Conservation (phyloP, 768 basidiomycete species). For the Paxillus involutus region DNA sequence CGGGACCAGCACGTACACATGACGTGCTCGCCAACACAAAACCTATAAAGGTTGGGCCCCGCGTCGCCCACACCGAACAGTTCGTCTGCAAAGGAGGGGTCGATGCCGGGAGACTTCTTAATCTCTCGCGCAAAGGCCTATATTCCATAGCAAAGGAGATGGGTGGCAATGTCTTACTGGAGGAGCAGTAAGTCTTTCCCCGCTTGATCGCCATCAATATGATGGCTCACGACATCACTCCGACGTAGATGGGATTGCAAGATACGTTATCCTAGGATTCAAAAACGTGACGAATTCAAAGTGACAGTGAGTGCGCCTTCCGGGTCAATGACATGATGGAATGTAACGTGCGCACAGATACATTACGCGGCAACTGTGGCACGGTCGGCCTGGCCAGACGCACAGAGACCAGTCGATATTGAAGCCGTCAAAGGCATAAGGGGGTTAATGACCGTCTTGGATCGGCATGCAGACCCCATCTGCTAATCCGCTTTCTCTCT, state of each 20-base stretch:
- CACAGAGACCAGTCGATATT: constrained; percentile 36
- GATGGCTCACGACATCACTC: constrained; percentile 13
- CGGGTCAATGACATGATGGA: constrained; percentile 8
- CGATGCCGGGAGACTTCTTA: constrained; percentile 33
- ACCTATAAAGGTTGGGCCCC: constrained; percentile 30
- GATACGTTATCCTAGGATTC: constrained; percentile 31
- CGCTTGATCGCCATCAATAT: constrained; percentile 14
- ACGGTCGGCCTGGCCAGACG: constrained; percentile 34
- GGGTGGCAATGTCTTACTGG: constrained; percentile 38
- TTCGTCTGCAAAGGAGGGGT: constrained; percentile 38
- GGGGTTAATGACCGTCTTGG: constrained; percentile 37
- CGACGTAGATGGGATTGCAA: constrained; percentile 36
- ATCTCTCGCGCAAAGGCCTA: constrained; percentile 32
- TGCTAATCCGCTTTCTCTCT: constrained; percentile 12
- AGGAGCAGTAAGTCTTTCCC: constrained; percentile 32
- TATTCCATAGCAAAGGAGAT: constrained; percentile 32
- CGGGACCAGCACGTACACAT: constrained; percentile 33
- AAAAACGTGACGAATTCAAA: constrained; percentile 32
- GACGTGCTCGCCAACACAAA: constrained; percentile 18
- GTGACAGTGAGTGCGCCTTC: constrained; percentile 28
- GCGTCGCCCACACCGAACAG: constrained; percentile 34
- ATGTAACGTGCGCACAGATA: constrained; percentile 26
- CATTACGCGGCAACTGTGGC: constrained; percentile 36
- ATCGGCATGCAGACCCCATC: constrained; percentile 27
- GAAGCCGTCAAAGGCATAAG: constrained; percentile 34